Evolutionary conservation across 129 eudicot species (phyloP).

Genomic region (Heracleum sosnowskyi): DNA sequence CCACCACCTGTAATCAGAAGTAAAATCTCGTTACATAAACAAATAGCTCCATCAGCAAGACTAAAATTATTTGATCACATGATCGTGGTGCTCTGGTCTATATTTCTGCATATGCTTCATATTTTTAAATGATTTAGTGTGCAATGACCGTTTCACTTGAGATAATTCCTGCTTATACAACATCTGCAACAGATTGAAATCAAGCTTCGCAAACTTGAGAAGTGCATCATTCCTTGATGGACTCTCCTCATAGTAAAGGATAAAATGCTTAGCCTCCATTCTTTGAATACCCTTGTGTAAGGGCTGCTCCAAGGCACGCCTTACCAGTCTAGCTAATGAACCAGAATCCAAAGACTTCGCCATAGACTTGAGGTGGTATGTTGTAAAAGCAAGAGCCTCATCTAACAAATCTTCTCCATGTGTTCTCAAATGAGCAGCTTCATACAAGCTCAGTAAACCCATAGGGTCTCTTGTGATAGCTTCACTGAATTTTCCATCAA

Average conservation of each 20-base stretch:
- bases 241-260: constrained; percentile 8
- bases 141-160: constrained; percentile 3
- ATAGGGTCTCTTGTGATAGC: background rate
- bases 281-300: constrained; percentile 19
- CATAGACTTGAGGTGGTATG: background rate
- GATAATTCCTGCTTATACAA: constrained; percentile 21
- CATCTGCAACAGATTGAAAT: constrained; percentile 15
- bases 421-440: background rate
- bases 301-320: constrained; percentile 18
- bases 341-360: background rate
- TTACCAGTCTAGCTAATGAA: constrained; percentile 2
- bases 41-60: too few relatives aligned
- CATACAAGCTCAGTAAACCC: background rate
- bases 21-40: too few relatives aligned
- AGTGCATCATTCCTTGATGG: constrained; percentile 4
- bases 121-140: too few relatives aligned
- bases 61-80: too few relatives aligned
- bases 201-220: constrained; percentile 17
- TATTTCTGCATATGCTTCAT: too few relatives aligned
- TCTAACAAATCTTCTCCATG: background rate
- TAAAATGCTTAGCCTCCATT: constrained; percentile 18
- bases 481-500: constrained; percentile 12
- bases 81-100: too few relatives aligned
- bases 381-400: background rate
- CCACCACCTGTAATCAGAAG: too few relatives aligned